These are phyloP conservation scores for Chalciporus sp. DNA, from an alignment of 1,284 basidiomycete species.

Conservation along the genomic window DNA sequence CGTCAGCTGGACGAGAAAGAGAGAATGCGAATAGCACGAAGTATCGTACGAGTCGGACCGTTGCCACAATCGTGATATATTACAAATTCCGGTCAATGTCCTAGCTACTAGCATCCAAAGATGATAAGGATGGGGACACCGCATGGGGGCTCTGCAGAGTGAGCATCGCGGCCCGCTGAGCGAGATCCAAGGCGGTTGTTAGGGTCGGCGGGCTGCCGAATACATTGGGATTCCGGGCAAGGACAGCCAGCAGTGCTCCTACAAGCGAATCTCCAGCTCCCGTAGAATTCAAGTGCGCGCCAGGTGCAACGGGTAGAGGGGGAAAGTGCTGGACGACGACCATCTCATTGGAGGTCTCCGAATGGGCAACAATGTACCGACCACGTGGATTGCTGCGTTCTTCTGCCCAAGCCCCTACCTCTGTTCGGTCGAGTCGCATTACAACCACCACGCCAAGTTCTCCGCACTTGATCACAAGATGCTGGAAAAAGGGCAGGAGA, in stretches of 20 bases:
- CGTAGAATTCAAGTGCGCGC: conserved; percentile 73
- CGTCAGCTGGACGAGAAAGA: conserved; percentile 47
- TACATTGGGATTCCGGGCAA: conserved; percentile 46
- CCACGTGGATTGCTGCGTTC: conserved; percentile 48
- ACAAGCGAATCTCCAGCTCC: conserved; percentile 92
- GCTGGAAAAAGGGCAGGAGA: conserved; percentile 79
- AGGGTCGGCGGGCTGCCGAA: conserved; percentile 51
- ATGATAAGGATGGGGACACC: conserved; percentile 64
- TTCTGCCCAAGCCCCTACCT: conserved; percentile 47
- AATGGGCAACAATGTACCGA: conserved; percentile 57
- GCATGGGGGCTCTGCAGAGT: conserved; percentile 64
- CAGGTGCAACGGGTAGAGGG: conserved; percentile 46
- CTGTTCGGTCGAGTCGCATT: conserved; percentile 53
- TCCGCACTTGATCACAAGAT: conserved; percentile 85
- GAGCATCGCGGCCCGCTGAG: conserved; percentile 67
- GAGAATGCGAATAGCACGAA: conserved; percentile 47
- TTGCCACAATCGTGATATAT: conserved; percentile 28
- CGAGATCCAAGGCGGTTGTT: conserved; percentile 45
- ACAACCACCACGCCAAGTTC: conserved; percentile 64
- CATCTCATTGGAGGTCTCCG: conserved; percentile 43
- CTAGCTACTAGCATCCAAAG: conserved; percentile 19
- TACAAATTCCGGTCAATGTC: conserved; percentile 1
- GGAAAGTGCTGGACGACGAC: conserved; percentile 75
- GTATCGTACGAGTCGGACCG: conserved; percentile 63
- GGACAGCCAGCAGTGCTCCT: conserved; percentile 66